These are phyloP conservation scores for Phialophora expanda DNA, from an alignment of 2,329 filamentous ascomycete genomes.

Conservation along the genomic window DNA sequence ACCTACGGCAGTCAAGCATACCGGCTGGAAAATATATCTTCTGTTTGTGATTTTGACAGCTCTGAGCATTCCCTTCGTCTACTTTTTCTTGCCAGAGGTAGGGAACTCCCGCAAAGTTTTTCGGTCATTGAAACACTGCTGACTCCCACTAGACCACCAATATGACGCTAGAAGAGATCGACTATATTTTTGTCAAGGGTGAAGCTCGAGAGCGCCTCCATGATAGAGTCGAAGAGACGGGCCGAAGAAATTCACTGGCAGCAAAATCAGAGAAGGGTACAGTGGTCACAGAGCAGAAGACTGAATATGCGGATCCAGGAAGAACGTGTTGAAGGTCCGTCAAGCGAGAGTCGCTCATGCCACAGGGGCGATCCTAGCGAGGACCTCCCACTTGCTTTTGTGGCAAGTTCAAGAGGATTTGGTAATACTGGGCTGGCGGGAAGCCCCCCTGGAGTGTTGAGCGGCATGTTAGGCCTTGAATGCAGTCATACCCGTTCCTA, in stretches of 20 bases:
- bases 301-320: not conserved
- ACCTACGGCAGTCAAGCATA: constrained; percentile 42
- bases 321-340: not conserved
- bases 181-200: constrained; percentile 34
- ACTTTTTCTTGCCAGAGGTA: constrained; percentile 27
- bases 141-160: constrained; percentile 40
- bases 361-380: too few species aligned
- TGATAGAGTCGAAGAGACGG: constrained; percentile 13
- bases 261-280: constrained; percentile 1
- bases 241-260: not conserved
- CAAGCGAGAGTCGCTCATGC: not conserved
- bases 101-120: constrained; percentile 34
- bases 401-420: not conserved
- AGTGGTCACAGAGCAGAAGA: not conserved
- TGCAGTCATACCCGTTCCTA: too few species aligned
- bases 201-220: constrained; percentile 15
- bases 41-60: constrained; percentile 41
- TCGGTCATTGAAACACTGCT: constrained; percentile 29
- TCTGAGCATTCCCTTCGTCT: constrained; percentile 22
- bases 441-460: not conserved
- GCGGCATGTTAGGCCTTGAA: too few species aligned
- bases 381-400: not conserved
- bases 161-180: constrained; percentile 42
- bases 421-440: not conserved
- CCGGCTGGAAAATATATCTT: constrained; percentile 45